phyloP scores from a whole-genome alignment of 2,329 filamentous ascomycete genomes.

The Penicillium sp. region DNA sequence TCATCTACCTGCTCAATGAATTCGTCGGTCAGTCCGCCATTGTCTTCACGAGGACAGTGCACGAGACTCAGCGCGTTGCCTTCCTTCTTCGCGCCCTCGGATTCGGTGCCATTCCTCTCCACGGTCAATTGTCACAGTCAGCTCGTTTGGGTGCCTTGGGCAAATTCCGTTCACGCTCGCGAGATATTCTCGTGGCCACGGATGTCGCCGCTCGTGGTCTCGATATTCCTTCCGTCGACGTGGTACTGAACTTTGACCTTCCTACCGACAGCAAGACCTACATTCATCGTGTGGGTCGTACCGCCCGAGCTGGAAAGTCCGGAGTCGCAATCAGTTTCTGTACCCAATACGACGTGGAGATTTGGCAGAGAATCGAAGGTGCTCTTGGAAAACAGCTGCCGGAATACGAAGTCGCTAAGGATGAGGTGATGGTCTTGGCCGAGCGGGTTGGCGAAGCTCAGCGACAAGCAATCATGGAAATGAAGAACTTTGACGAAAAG shows the following conservation, averaged over 20 bases:
- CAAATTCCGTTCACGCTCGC: conserved; percentile 67
- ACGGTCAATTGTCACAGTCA: conserved; percentile 86
- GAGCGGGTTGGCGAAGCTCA: conserved; percentile 77
- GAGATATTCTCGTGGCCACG: conserved; percentile 79
- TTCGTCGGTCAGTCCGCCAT: conserved; percentile 80
- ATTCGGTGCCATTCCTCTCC: conserved; percentile 84
- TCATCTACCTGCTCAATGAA: conserved; percentile 81
- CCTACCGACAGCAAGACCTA: conserved; percentile 85
- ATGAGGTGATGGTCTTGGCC: conserved; percentile 79
- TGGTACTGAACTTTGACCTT: conserved; percentile 80
- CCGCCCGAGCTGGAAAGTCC: conserved; percentile 77
- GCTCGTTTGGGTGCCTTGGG: conserved; percentile 78
- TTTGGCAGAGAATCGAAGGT: conserved; percentile 74
- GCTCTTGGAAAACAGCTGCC: conserved; percentile 70
- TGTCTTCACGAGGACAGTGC: conserved; percentile 86
- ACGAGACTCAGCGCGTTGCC: conserved; percentile 79
- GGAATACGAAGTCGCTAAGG: conserved; percentile 65
- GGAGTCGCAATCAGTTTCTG: conserved; percentile 75
- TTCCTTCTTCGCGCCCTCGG: conserved; percentile 78
- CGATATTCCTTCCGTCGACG: conserved; percentile 85
- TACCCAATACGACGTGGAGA: conserved; percentile 81
- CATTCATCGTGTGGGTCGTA: conserved; percentile 82
- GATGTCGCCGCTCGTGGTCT: conserved; percentile 91
- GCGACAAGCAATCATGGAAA: conserved; percentile 67
- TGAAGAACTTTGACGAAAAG: conserved; percentile 74